Base-by-base conservation (phyloP, 2,329 filamentous ascomycete genomes). In the Diaporthe sp. region DNA sequence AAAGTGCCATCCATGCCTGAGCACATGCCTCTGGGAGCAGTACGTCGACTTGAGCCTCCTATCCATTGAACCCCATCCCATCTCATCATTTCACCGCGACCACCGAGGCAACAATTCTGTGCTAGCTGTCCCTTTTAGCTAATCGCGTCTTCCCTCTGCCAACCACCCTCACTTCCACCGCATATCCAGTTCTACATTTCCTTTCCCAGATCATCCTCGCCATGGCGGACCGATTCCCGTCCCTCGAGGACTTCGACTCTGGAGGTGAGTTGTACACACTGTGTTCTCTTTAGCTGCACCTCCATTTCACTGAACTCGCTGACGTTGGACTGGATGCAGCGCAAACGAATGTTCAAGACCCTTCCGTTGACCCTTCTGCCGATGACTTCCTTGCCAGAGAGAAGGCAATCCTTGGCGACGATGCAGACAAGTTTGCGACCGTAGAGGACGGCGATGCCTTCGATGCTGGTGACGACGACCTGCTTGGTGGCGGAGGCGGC, bases 331-430 rank as follows among this genome's bases (percentile, higher is more conserved):
- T 71, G 79, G 46, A 78, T 76, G 78, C 85, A 94, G 94, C 92
- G 82, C 92, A 94, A 86, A 93, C 93, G 74, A 91, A 91, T 79
- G 88, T 89, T 82, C 89, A 88, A 85, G 88, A 87, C 74, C 84
- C 91, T 51, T 87, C 89, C 77, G 89, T 87, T 77, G 87, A 89
- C 13, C 88, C 90, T 42, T 92, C 93, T 44, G 88, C 91, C 77
- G 92, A 95, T 81, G 95, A 98, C 85, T 98, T 99, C 84, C 91
- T 98, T 67, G 92, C 94, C 77, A 94, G 96, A 79, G 97, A 99
- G 87, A 95, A 95, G 82, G 97, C 95, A 77, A 86, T 93, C 25
- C 92, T 99, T 10, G 97, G 97, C 79, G 97, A 98, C 78, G 97
- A 98, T 84, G 97, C 97, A 76, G 91, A 95, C 80, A 94, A 96